Conservation (phyloP, 2,329 filamentous ascomycete species). For the Ilyonectria destructans region DNA sequence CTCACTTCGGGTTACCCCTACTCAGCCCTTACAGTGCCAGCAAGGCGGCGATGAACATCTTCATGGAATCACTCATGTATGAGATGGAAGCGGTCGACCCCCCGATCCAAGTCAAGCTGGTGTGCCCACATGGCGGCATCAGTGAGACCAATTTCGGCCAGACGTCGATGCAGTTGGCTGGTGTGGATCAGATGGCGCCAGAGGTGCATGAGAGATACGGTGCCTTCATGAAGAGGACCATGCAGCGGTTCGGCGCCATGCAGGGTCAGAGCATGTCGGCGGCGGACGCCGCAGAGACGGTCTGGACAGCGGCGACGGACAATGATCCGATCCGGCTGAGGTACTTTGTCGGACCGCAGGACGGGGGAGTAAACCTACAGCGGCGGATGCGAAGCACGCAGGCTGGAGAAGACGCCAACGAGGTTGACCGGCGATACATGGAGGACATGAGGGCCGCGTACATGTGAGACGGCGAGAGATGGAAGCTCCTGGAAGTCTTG, state of each 20-base stretch:
- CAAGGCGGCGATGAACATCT: constrained; percentile 37
- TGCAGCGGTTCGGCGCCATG: constrained; percentile 36
- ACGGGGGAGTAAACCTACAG: constrained; percentile 21
- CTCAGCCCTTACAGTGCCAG: constrained; percentile 38
- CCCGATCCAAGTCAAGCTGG: constrained; percentile 31
- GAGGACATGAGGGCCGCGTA: constrained; percentile 35
- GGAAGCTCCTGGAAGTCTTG: constrained; percentile 17
- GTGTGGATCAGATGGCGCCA: constrained; percentile 40
- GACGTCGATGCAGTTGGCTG: constrained; percentile 36
- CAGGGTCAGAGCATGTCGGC: constrained; percentile 38
- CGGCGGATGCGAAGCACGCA: constrained; percentile 29
- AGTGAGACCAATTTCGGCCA: constrained; percentile 34
- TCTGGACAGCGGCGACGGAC: constrained; percentile 30
- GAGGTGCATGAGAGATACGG: constrained; percentile 33
- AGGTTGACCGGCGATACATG: constrained; percentile 38
- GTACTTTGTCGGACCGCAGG: constrained; percentile 31
- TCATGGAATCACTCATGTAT: constrained; percentile 26
- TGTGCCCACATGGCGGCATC: constrained; percentile 30
- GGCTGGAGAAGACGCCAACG: constrained; percentile 14
- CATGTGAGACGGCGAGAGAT: constrained; percentile 31
- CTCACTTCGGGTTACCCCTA: constrained; percentile 30
- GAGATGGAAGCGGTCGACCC: constrained; percentile 29
- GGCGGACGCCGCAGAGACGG: constrained; percentile 26
- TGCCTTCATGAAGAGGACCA: constrained; percentile 31
- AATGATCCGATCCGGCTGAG: constrained; percentile 27